A percentile compares a stretch with the other conserved stretches of the same genome.
Evolutionary conservation across 2,329 filamentous ascomycete species (phyloP).

Genomic region (Diaporthe sp.): DNA sequence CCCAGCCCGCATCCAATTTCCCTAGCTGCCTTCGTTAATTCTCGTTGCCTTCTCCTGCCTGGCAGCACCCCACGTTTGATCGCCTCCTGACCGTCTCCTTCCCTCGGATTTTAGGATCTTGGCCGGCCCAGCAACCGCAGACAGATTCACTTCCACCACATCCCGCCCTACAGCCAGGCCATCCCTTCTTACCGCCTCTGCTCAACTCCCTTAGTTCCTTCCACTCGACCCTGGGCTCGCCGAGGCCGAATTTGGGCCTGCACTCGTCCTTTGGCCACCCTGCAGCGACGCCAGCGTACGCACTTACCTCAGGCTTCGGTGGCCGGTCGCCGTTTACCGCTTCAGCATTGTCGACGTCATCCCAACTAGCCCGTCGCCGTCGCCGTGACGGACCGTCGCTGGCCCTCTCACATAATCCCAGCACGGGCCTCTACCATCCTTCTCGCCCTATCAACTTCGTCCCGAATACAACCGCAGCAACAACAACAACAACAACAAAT

Average conservation of each 20-base stretch:
- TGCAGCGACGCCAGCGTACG: neutral
- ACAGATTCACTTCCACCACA: neutral
- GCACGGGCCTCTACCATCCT: conserved; percentile 11
- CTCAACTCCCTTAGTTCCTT: conserved; percentile 7
- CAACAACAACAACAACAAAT: neutral
- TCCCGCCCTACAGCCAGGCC: neutral
- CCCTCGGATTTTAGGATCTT: conserved; percentile 23
- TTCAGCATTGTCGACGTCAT: conserved; percentile 23
- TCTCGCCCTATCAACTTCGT: neutral
- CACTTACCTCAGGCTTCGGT: neutral
- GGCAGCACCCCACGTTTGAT: conserved; percentile 1
- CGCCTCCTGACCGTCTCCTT: conserved; percentile 9
- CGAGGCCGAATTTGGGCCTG: neutral
- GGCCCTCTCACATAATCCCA: conserved; percentile 8
- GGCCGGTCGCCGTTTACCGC: conserved; percentile 6
- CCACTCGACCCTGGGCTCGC: conserved; percentile 6
- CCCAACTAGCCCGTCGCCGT: conserved; percentile 18
- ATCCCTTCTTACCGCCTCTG: conserved; percentile 9
- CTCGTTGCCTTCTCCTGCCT: conserved; percentile 8
- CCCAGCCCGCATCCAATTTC: neutral
- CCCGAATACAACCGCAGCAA: neutral
- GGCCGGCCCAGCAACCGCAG: conserved; percentile 16
- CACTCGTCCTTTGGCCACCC: neutral
- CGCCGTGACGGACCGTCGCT: conserved; percentile 10
- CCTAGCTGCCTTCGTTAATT: conserved; percentile 5